Conservation (phyloP, 1,284 basidiomycete genomes). For the Pterulicium gracile region DNA sequence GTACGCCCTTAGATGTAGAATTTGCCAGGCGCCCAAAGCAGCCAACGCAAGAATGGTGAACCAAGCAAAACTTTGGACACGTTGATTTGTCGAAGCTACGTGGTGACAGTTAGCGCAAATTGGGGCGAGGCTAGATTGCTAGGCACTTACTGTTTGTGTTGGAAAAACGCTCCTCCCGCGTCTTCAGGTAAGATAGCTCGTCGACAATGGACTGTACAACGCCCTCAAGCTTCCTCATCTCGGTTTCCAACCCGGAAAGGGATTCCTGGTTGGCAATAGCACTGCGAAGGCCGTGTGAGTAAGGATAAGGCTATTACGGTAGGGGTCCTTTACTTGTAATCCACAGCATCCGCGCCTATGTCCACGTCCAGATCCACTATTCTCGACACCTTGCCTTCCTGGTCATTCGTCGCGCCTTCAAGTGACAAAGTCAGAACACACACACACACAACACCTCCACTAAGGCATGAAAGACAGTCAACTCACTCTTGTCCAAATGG, state of each 20-base stretch:
- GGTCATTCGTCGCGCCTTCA: conserved; percentile 33
- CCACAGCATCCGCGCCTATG: conserved; percentile 96
- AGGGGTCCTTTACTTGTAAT: conserved; percentile 76
- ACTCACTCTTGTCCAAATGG: conserved; percentile 59
- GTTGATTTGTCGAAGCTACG: conserved; percentile 81
- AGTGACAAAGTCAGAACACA: not conserved
- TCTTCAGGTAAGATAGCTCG: conserved; percentile 88
- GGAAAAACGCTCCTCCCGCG: conserved; percentile 83
- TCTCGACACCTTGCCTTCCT: conserved; percentile 41
- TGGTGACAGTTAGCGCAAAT: no score
- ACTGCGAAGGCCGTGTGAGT: conserved; percentile 28
- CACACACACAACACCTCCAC: not conserved
- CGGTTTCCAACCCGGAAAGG: conserved; percentile 89
- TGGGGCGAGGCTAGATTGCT: no score
- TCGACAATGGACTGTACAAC: conserved; percentile 91
- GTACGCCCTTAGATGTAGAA: conserved; percentile 86
- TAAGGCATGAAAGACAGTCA: conserved; percentile 1
- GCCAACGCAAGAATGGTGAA: conserved; percentile 76
- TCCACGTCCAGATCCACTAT: conserved; percentile 92
- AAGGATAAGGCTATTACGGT: not conserved
- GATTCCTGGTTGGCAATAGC: conserved; percentile 99
- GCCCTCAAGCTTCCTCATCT: conserved; percentile 96
- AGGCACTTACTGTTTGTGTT: conserved; percentile 75
- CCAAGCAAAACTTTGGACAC: conserved; percentile 91
- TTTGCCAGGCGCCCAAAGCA: conserved; percentile 89